Evolutionary conservation across 169 alveolate species (phyloP), one percentile per base, ranked within the genome.

Genomic region (Perkinsus chesapeaki): DNA sequence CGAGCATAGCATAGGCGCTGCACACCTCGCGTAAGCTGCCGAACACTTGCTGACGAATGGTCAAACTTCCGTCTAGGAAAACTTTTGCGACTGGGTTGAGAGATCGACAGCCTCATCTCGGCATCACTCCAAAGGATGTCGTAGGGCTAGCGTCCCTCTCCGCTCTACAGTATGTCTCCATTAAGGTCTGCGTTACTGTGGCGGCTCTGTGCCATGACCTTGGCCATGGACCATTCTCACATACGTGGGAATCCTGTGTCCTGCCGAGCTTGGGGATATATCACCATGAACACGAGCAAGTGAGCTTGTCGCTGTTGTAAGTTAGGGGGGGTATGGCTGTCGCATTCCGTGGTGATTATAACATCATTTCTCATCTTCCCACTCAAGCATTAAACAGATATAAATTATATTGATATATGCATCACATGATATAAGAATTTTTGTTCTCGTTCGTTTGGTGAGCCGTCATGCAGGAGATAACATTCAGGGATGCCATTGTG

Each of bases 141-240:
- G 91, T 92, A 5, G 93, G 95, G 48, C 94, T 92, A 34, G 91
- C 92, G 3, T 92, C 91, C 92, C 93, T 93, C 48, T 90, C 94
- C 31, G 94, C 95, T 38, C 60, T 92, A 43, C 73, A 90, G 91
- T 91, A 92, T 48, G 94, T 92, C 94, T 72, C 91, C 92, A 73
- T 91, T 91, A 92, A 96, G 91, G 95, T 94, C 36, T 94, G 96
- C 47, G 96, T 97, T 23, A 95, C 97, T 9, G 95, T 97, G 38
- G 98, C 98, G 37, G 98, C 98, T 37, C 94, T 98, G 38, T 96
- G 97, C 92, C 98, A 98, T 94, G 98, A 98, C 94, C 93, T 98
- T 73, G 99, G 99, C 5, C 98, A 97, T 95, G 98, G 98, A 3
- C 98, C 98, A 19, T 98, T 96, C 93, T 95, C 97, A 73, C 98